Conservation (phyloP, 805 yeast species). For the Myxozyma melibiosi region DNA sequence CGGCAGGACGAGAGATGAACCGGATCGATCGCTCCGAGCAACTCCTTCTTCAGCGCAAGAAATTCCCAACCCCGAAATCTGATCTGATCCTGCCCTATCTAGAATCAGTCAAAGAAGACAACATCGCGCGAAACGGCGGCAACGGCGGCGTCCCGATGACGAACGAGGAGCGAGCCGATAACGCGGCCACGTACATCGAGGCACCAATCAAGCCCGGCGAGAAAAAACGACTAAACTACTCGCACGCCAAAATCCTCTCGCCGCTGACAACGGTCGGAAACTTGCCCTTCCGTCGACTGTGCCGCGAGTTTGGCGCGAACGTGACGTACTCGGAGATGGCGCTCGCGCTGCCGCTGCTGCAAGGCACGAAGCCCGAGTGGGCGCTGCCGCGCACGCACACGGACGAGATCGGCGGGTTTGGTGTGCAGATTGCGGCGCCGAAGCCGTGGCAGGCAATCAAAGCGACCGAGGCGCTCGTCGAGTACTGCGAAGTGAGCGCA, state of each 20-base stretch:
- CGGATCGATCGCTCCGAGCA: slow-evolving; percentile 54
- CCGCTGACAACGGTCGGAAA: slow-evolving; percentile 98
- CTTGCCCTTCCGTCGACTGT: slow-evolving; percentile 88
- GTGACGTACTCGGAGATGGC: slow-evolving; percentile 97
- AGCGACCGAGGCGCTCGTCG: slow-evolving; percentile 77
- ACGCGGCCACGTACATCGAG: slow-evolving; percentile 61
- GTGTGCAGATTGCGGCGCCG: slow-evolving; percentile 88
- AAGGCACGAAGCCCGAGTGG: slow-evolving; percentile 95
- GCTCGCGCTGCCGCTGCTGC: slow-evolving; percentile 76
- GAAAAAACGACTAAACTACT: slow-evolving; percentile 71
- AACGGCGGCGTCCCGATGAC: slow-evolving; percentile 37
- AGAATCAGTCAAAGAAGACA: slow-evolving; percentile 56
- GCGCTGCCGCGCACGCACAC: slow-evolving; percentile 90
- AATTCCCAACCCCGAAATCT: slow-evolving; percentile 59
- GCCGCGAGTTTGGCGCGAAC: slow-evolving; percentile 90
- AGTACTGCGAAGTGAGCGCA: slow-evolving; percentile 11
- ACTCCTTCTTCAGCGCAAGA: slow-evolving; percentile 59
- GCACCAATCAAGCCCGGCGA: slow-evolving; percentile 78
- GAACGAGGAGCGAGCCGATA: slow-evolving; percentile 34
- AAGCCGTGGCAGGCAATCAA: slow-evolving; percentile 93
- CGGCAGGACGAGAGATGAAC: slow-evolving; percentile 62
- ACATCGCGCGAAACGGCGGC: slow-evolving; percentile 43
- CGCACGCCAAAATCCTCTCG: slow-evolving; percentile 80
- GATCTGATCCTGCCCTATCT: slow-evolving; percentile 62
- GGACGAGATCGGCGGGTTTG: slow-evolving; percentile 61